Evolutionary conservation across 768 basidiomycete genomes (phyloP), one percentile per base, ranked within the genome.

Genomic region (Boletus rex-veris): DNA sequence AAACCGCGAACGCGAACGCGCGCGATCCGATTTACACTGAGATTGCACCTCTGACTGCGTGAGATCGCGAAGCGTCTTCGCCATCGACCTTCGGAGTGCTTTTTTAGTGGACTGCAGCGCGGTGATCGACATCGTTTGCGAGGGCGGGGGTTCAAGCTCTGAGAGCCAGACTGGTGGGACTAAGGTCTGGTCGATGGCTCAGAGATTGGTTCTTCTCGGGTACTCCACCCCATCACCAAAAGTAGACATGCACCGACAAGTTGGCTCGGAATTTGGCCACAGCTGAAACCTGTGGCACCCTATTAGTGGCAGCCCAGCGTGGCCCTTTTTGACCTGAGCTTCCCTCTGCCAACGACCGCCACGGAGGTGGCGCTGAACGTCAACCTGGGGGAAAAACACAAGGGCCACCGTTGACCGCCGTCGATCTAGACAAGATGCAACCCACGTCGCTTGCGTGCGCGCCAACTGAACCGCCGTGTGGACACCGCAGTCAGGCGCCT

Each of bases 401-500:
- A 33, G 10, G 26, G 7, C 26, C 26, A 26, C n/a, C n/a, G n/a
- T 8, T 28, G 26, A 28, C 28, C 28, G 11, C 33, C 14, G 11
- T 14, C 33, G 33, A 35, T 14, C 14, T 12, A 35, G 31, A 43
- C 6, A n/a, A 35, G 48, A 66, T 65, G 63, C 54, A 37, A 24
- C 77, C 81, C 11, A 60, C 70, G 5, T 68, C 74, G 15, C 63
- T 80, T 26, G 77, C 79, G 33, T 69, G 74, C 8, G 76, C 67
- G 44, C 74, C 77, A 45, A 67, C 70, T 16, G 58, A 70, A 42
- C 71, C 71, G 3, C 72, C 75, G 7, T 69, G 64, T 38, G 80
- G 78, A 48, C 66, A 73, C 55, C 81, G 80, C 56, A 86, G 83
- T 66, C 83, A 88, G 9, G 87, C 88, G 12, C 80, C 88, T 40